Evolutionary conservation across 495 filamentous ascomycete genomes (phyloP), one percentile per base, ranked within the genome.

Genomic region (Evernia prunastri): DNA sequence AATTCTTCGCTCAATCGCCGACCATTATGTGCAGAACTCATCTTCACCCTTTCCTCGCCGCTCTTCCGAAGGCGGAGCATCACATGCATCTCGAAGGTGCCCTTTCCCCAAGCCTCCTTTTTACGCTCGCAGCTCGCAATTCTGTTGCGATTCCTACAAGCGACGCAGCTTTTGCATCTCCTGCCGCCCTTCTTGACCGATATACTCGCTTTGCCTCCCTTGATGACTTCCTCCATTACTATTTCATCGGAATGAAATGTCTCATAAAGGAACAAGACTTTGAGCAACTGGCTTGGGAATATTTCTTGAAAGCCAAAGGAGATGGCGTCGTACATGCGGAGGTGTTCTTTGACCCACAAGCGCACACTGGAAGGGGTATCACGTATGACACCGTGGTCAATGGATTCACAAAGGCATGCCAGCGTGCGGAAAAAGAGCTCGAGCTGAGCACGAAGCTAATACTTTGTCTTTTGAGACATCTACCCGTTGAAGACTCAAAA

Each of bases 271-370:
- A 79, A 20, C 67, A 74, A 36, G 89, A 91, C 74, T 92, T 90
- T 69, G 84, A 90, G 68, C 80, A 81, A n/a, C 77, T 93, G 1
- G 87, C 88, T 27, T 91, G 85, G 79, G 78, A 81, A 39, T 92
- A 91, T 73, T 88, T 91, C 74, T 60, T 76, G 45, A 83, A 79
- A 58, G 89, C 87, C 2, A 79, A 86, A 60, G 70, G 75, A 0
- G 84, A 89, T 67, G 84, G 84, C 58, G 87, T 91, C 11, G 78
- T 83, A 42, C 89, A 92, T 65, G 87, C 87, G 4, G 89, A 93
- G 68, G 81, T 90, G 59, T 91, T 90, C 75, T 91, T 91, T 75
- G 89, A 91, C 71, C 88, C 89, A 11, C 88, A 92, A 67, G 87
- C 87, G 6, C 89, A 93, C 71, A 77, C 80, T 18, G 70, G 71